Evolutionary conservation across 2,329 filamentous ascomycete genomes (phyloP).

Genomic region (Talaromyces sp.): DNA sequence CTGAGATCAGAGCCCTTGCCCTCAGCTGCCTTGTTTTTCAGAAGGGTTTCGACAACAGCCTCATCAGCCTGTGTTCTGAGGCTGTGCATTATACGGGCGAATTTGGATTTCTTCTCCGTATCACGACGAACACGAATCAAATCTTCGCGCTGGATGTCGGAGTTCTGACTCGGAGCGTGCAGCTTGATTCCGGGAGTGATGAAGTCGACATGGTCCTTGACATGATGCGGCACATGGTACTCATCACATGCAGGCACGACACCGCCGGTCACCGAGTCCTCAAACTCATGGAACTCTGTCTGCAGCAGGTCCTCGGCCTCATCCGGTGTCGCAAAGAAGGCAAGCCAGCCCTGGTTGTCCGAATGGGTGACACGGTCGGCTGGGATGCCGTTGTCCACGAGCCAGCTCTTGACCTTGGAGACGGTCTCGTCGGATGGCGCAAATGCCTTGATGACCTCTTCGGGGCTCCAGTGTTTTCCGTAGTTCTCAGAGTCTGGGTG

Average conservation of each 20-base stretch:
- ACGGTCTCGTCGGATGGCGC: slow-evolving; percentile 42
- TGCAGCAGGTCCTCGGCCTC: slow-evolving; percentile 52
- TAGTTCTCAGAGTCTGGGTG: slow-evolving; percentile 38
- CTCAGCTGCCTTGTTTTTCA: neutral
- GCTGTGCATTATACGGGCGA: slow-evolving; percentile 8
- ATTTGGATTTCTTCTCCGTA: neutral
- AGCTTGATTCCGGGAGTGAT: slow-evolving; percentile 52
- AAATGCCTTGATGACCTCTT: slow-evolving; percentile 41
- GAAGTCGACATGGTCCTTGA: slow-evolving; percentile 51
- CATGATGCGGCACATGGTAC: slow-evolving; percentile 47
- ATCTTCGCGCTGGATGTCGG: slow-evolving; percentile 15
- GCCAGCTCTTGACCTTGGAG: slow-evolving; percentile 49
- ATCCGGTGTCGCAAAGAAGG: slow-evolving; percentile 50
- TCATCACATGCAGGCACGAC: slow-evolving; percentile 31
- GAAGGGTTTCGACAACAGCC: neutral
- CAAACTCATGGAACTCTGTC: slow-evolving; percentile 50
- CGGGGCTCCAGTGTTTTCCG: slow-evolving; percentile 39
- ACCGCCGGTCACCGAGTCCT: slow-evolving; percentile 29
- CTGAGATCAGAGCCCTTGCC: slow-evolving; percentile 6
- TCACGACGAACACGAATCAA: neutral
- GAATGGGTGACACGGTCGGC: slow-evolving; percentile 46
- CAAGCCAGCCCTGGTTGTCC: slow-evolving; percentile 49
- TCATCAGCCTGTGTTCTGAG: neutral
- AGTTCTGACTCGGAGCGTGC: slow-evolving; percentile 28
- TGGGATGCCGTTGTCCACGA: slow-evolving; percentile 48